A percentile compares a stretch with the other conserved stretches of the same genome.
Evolutionary conservation across 768 basidiomycete genomes (phyloP).

Genomic region (Boletus fagicola): DNA sequence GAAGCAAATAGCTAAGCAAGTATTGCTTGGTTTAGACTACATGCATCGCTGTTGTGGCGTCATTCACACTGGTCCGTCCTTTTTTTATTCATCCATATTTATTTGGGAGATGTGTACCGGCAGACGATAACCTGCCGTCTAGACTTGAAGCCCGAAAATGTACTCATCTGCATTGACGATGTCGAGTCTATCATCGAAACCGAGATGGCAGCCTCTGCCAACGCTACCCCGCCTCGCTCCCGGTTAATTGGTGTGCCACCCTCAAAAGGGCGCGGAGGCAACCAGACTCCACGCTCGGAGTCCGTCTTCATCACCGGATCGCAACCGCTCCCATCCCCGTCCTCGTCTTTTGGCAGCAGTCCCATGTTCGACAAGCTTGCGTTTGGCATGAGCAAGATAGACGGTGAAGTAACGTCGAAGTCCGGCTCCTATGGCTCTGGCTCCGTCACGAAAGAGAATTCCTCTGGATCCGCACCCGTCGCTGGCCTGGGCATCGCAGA

Average conservation of each 20-base stretch:
- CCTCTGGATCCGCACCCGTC: conserved; percentile 18
- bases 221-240: conserved; percentile 38
- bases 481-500: conserved; percentile 14
- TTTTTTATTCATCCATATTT: background rate
- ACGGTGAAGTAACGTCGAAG: conserved; percentile 40
- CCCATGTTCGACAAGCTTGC: conserved; percentile 84
- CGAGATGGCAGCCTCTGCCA: conserved; percentile 56
- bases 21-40: conserved; percentile 93
- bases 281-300: conserved; percentile 90
- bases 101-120: background rate
- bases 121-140: conserved; percentile 13
- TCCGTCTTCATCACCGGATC: conserved; percentile 85
- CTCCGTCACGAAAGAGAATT: conserved; percentile 23
- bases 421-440: conserved; percentile 32
- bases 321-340: conserved; percentile 88
- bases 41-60: conserved; percentile 97
- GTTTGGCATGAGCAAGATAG: conserved; percentile 93
- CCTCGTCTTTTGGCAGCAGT: conserved; percentile 64
- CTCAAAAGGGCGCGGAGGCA: conserved; percentile 89
- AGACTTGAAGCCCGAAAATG: conserved; percentile 98
- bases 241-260: conserved; percentile 92
- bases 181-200: conserved; percentile 90
- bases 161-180: conserved; percentile 94
- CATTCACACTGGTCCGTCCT: conserved; percentile 79
- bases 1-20: conserved; percentile 95